Evolutionary conservation across 148 eudicot species (phyloP).

Genomic region (Cornus kousa): DNA sequence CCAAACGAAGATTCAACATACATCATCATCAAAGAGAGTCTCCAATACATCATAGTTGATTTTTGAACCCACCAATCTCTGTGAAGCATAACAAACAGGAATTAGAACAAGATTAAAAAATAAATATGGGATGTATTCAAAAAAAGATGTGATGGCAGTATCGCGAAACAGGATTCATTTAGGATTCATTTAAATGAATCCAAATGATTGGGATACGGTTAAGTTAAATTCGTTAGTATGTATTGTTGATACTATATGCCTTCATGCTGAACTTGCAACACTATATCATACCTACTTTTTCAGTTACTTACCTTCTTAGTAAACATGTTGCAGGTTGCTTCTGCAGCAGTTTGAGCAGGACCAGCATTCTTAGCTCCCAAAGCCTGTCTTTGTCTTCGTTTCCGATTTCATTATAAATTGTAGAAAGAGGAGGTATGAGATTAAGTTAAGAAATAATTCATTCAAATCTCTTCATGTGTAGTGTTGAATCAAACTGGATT

Average conservation of each 20-base stretch:
- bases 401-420: slow-evolving; percentile 19
- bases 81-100: not conserved
- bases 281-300: not conserved
- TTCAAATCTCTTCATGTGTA: no score
- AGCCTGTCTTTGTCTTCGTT: slow-evolving; percentile 41
- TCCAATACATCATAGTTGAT: slow-evolving; percentile 32
- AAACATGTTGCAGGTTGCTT: slow-evolving; percentile 42
- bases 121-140: not conserved
- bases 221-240: no score
- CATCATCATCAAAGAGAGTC: slow-evolving; percentile 24
- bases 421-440: not conserved
- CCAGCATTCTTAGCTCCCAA: slow-evolving; percentile 29
- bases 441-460: not conserved
- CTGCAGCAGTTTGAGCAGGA: slow-evolving; percentile 46
- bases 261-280: not conserved
- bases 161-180: not conserved
- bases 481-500: no score
- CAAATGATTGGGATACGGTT: not conserved
- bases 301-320: slow-evolving; percentile 34
- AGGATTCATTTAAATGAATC: not conserved
- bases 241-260: no score
- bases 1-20: slow-evolving; percentile 10
- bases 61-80: slow-evolving; percentile 45
- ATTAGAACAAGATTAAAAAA: not conserved
- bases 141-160: not conserved